phyloP scores from a whole-genome alignment of 2,329 filamentous ascomycete species.

The Ophiobolus disseminans region DNA sequence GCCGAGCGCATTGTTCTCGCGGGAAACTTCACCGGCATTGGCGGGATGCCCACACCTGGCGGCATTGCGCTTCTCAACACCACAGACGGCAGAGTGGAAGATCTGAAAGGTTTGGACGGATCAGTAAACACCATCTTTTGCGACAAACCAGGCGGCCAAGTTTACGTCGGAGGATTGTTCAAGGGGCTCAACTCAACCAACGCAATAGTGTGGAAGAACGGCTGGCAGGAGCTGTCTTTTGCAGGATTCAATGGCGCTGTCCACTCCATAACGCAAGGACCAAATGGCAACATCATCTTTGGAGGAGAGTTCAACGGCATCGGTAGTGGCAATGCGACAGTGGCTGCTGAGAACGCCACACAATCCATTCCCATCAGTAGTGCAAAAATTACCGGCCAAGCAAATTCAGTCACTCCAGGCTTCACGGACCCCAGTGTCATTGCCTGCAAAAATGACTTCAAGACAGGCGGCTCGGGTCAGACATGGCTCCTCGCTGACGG shows the following conservation, averaged over 20 bases:
- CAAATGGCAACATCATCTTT: constrained; percentile 87
- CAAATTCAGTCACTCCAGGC: constrained; percentile 66
- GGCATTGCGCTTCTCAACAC: constrained; percentile 83
- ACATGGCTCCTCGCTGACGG: constrained; percentile 84
- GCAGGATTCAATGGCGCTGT: constrained; percentile 94
- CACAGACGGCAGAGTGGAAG: constrained; percentile 70
- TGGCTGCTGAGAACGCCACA: constrained; percentile 69
- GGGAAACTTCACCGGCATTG: constrained; percentile 94
- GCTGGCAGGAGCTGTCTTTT: constrained; percentile 84
- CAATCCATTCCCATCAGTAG: constrained; percentile 85
- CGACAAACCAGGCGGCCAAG: constrained; percentile 75
- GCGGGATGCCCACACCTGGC: constrained; percentile 74
- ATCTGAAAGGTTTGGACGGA: constrained; percentile 82
- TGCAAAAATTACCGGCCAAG: constrained; percentile 74
- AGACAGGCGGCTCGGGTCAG: constrained; percentile 70
- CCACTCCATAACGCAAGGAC: constrained; percentile 78
- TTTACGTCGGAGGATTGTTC: constrained; percentile 92
- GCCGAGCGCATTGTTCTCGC: constrained; percentile 80
- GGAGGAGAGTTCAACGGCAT: constrained; percentile 89
- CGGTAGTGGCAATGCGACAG: constrained; percentile 81
- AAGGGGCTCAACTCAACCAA: constrained; percentile 82
- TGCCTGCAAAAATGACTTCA: constrained; percentile 74
- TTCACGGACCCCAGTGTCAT: constrained; percentile 81
- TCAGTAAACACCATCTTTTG: constrained; percentile 84
- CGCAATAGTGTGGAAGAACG: constrained; percentile 79